phyloP scores from a whole-genome alignment of 2,329 filamentous ascomycete genomes.

The Microdochium trichocladiopsis region DNA sequence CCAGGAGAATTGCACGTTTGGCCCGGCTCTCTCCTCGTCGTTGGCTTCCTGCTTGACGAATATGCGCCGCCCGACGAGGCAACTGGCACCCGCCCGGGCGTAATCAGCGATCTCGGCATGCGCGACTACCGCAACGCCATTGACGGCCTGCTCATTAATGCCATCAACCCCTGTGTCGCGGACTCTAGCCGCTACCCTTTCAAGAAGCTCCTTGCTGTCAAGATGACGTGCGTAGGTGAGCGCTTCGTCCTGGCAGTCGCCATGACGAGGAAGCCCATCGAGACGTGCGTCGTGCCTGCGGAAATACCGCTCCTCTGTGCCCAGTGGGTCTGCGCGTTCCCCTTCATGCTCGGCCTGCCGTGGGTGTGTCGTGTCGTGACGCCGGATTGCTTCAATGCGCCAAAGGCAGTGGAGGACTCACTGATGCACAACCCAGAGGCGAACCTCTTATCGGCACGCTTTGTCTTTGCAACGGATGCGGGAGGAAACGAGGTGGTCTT shows the following conservation, averaged over 20 bases:
- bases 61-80: background rate
- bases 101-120: background rate
- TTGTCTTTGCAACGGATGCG: background rate
- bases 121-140: background rate
- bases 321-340: background rate
- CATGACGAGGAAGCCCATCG: background rate
- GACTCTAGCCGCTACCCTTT: background rate
- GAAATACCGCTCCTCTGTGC: background rate
- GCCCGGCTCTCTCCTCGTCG: background rate
- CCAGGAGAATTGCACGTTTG: background rate
- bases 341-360: background rate
- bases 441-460: background rate
- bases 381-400: background rate
- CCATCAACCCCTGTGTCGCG: background rate
- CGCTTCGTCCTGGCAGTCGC: background rate
- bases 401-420: background rate
- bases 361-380: background rate
- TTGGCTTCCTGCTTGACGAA: background rate
- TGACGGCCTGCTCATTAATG: background rate
- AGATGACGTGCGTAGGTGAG: background rate
- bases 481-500: background rate
- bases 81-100: background rate
- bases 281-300: background rate
- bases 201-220: background rate
- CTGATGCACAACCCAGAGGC: background rate